A percentile compares a stretch with the other conserved stretches of the same genome.
Evolutionary conservation across 1,139 yeast species (phyloP).

Genomic region (Sugiyamaella grinbergsii): DNA sequence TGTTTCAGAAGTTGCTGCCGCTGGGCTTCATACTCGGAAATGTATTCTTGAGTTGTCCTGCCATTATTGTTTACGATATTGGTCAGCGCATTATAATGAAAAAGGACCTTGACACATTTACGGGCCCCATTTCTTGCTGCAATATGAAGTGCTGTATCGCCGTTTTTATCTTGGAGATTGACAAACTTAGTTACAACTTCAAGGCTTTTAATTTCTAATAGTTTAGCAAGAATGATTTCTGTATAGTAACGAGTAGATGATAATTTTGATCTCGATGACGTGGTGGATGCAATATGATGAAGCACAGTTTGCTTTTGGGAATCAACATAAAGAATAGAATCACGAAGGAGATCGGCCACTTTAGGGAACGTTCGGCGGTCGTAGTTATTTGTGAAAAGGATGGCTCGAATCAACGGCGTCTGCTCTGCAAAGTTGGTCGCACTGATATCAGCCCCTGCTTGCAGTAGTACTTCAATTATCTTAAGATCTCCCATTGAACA

Average conservation of each 20-base stretch:
- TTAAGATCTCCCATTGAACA: conserved; percentile 83
- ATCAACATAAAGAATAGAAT: conserved; percentile 68
- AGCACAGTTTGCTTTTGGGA: conserved; percentile 62
- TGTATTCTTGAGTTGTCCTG: conserved; percentile 72
- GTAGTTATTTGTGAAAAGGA: conserved; percentile 84
- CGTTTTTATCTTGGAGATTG: conserved; percentile 77
- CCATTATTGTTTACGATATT: conserved; percentile 73
- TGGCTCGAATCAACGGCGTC: conserved; percentile 79
- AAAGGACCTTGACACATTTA: conserved; percentile 69
- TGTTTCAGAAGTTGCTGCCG: conserved; percentile 24
- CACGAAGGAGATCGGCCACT: conserved; percentile 68
- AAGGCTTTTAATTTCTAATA: conserved; percentile 60
- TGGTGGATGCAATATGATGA: conserved; percentile 78
- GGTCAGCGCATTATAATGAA: conserved; percentile 71
- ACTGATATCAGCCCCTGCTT: conserved; percentile 74
- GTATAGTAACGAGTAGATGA: conserved; percentile 80
- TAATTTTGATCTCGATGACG: conserved; percentile 59
- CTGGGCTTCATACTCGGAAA: conserved; percentile 49
- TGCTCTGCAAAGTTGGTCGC: conserved; percentile 76
- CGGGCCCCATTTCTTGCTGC: conserved; percentile 76
- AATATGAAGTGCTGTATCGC: conserved; percentile 86
- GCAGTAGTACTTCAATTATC: conserved; percentile 68
- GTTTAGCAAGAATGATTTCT: conserved; percentile 71
- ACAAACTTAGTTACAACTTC: conserved; percentile 57
- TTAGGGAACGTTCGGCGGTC: conserved; percentile 75